A percentile compares a stretch with the other conserved stretches of the same genome.
Evolutionary conservation across 176 grass and related monocot genomes (phyloP).

Genomic region (Phyllostachys edulis): DNA sequence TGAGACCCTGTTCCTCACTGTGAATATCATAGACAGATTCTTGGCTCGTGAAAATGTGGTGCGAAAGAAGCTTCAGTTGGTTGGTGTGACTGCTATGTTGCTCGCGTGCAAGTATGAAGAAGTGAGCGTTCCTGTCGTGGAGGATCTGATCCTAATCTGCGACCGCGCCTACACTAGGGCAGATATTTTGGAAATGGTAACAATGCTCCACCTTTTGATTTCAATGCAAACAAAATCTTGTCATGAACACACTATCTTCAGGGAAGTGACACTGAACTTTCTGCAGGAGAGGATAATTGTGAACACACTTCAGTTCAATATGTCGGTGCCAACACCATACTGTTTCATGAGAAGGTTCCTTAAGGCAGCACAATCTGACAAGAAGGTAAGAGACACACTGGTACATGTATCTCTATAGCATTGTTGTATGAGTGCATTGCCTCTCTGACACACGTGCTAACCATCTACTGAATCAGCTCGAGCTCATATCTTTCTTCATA

Average conservation of each 20-base stretch:
- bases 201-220: constrained; percentile 4
- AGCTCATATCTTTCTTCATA: constrained; percentile 59
- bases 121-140: constrained; percentile 63
- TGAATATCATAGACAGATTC: constrained; percentile 85
- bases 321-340: constrained; percentile 88
- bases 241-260: neutral
- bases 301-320: constrained; percentile 69
- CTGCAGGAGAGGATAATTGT: constrained; percentile 73
- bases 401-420: neutral
- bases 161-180: too few relatives aligned
- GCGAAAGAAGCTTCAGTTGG: constrained; percentile 91
- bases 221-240: neutral
- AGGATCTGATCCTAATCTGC: constrained; percentile 84
- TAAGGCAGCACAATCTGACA: constrained; percentile 73
- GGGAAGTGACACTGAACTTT: constrained; percentile 30
- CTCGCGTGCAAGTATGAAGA: constrained; percentile 96
- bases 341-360: constrained; percentile 90
- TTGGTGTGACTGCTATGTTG: constrained; percentile 84
- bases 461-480: constrained; percentile 47
- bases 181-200: constrained; percentile 85
- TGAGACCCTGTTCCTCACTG: constrained; percentile 74
- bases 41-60: constrained; percentile 52
- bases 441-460: constrained; percentile 14
- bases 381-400: constrained; percentile 51
- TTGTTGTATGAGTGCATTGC: neutral